Evolutionary conservation across 2,329 filamentous ascomycete genomes (phyloP).

Genomic region (Calonectria ilicicola): DNA sequence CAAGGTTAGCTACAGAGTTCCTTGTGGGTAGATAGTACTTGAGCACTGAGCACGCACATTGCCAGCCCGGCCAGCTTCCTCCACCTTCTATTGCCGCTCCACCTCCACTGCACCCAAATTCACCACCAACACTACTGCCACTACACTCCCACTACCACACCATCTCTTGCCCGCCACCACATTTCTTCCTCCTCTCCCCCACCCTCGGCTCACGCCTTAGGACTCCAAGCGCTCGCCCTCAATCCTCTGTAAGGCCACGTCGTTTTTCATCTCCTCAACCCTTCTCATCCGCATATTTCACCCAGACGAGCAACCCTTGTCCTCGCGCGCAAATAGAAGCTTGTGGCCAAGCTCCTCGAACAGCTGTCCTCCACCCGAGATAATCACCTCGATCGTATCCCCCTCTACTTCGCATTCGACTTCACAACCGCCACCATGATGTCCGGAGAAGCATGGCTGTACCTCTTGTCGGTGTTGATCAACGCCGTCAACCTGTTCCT

Average conservation of each 20-base stretch:
- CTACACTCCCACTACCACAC: conserved; percentile 35
- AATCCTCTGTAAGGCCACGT: conserved; percentile 27
- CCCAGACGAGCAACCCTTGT: conserved; percentile 29
- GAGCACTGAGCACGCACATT: conserved; percentile 7
- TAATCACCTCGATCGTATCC: conserved; percentile 15
- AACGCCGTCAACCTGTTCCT: conserved; percentile 99
- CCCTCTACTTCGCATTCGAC: not conserved
- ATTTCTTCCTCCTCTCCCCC: conserved; percentile 38
- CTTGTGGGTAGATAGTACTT: conserved; percentile 1
- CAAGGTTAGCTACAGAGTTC: not conserved
- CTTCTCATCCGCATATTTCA: conserved; percentile 14
- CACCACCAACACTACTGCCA: conserved; percentile 32
- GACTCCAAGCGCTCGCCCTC: conserved; percentile 22
- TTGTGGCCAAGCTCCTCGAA: conserved; percentile 44
- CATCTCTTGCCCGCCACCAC: conserved; percentile 35
- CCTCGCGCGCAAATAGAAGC: conserved; percentile 33
- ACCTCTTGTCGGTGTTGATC: conserved; percentile 96
- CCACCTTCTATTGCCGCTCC: conserved; percentile 34
- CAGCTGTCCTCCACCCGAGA: conserved; percentile 31
- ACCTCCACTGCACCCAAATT: conserved; percentile 42
- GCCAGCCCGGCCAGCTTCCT: conserved; percentile 9
- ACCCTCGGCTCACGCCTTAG: conserved; percentile 27
- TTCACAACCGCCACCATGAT: conserved; percentile 61
- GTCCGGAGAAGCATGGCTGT: conserved; percentile 99
- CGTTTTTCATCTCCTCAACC: conserved; percentile 16